These are phyloP conservation scores for Phytophthora meadii DNA, from an alignment of 352 stramenopile genomes.

Conservation along the genomic window DNA sequence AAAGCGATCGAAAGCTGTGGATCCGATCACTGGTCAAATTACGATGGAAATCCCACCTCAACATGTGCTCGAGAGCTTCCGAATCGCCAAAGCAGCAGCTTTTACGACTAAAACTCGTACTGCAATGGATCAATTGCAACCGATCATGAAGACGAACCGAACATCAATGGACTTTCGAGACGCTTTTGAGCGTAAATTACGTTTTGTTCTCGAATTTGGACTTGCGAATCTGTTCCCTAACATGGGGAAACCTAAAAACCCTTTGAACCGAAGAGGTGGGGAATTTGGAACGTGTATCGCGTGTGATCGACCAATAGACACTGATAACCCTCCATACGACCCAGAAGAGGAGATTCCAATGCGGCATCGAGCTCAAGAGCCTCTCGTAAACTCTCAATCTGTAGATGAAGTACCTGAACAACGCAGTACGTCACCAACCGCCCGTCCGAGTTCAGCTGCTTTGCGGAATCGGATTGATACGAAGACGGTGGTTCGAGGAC, in stretches of 20 bases:
- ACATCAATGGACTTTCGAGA: constrained; percentile 55
- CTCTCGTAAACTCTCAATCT: not conserved
- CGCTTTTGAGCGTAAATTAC: constrained; percentile 48
- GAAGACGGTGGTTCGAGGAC: constrained; percentile 48
- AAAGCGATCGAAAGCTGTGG: constrained; percentile 39
- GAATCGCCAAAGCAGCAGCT: constrained; percentile 44
- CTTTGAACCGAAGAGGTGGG: constrained; percentile 30
- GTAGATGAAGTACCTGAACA: constrained; percentile 41
- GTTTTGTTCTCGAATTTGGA: constrained; percentile 64
- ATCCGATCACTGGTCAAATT: constrained; percentile 44
- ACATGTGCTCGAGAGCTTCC: constrained; percentile 60
- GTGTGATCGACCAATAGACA: constrained; percentile 65
- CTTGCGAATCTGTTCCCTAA: constrained; percentile 74
- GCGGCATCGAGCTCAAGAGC: constrained; percentile 19
- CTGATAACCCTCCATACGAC: constrained; percentile 20
- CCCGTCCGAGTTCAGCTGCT: constrained; percentile 23
- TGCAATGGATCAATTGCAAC: constrained; percentile 59
- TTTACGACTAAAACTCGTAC: constrained; percentile 50
- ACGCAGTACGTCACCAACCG: constrained; percentile 30
- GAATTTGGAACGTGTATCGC: constrained; percentile 68
- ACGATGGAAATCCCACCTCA: constrained; percentile 52
- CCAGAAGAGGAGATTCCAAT: constrained; percentile 16
- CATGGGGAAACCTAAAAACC: constrained; percentile 39
- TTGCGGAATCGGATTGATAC: constrained; percentile 58
- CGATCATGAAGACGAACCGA: constrained; percentile 46